Conservation (phyloP, 352 stramenopile genomes). For the Globisporangium alternatum region DNA sequence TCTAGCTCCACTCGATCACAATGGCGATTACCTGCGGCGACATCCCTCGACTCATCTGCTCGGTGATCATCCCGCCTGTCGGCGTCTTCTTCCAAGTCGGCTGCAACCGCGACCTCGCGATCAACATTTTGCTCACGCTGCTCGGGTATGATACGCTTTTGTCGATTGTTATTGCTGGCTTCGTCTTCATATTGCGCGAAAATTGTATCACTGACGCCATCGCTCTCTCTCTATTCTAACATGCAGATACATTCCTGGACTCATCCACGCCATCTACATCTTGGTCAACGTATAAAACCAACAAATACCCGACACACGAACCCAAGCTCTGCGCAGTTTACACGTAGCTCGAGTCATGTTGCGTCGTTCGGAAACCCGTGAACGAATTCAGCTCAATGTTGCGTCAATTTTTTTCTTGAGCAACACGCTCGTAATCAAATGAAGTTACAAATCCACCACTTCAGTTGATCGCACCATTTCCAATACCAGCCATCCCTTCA, state of each 20-base stretch:
- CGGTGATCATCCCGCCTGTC: slow-evolving; percentile 49
- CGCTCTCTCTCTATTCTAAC: not conserved
- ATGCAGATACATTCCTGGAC: slow-evolving; percentile 53
- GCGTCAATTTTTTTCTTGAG: too few species aligned
- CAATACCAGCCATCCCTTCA: too few species aligned
- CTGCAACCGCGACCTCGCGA: slow-evolving; percentile 40
- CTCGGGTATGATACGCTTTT: slow-evolving; percentile 31
- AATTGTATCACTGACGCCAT: not conserved
- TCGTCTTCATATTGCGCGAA: not conserved
- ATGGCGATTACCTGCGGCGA: slow-evolving; percentile 71
- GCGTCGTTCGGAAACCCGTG: too few species aligned
- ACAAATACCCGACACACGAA: too few species aligned
- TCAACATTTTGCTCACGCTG: slow-evolving; percentile 73
- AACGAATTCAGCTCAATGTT: too few species aligned
- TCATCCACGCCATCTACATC: slow-evolving; percentile 79
- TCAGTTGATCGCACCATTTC: too few species aligned
- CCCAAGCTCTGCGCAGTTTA: too few species aligned
- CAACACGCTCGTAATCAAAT: too few species aligned
- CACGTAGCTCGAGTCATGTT: too few species aligned
- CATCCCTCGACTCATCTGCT: slow-evolving; percentile 67
- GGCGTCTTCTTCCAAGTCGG: slow-evolving; percentile 43
- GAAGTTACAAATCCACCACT: too few species aligned
- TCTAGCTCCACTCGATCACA: not conserved
- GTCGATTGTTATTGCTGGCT: not conserved
- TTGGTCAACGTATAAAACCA: slow-evolving; percentile 51